phyloP scores from a whole-genome alignment of 2,329 filamentous ascomycete species.

The Nemania diffusa region DNA sequence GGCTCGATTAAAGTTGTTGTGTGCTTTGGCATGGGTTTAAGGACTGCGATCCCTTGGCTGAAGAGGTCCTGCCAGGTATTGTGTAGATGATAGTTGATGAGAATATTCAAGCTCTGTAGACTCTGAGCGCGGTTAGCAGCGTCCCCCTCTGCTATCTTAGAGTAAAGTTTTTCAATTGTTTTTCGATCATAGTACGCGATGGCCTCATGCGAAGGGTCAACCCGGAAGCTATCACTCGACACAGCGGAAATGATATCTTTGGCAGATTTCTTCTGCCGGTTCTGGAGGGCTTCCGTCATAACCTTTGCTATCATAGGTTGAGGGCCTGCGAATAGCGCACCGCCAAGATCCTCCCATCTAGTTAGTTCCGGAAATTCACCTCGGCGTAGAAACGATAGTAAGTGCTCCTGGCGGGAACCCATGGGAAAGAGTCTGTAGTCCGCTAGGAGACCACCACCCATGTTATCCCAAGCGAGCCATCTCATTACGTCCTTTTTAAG shows the following conservation, averaged over 20 bases:
- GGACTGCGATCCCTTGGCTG: slow-evolving; percentile 77
- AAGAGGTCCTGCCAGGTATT: slow-evolving; percentile 85
- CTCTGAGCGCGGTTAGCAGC: slow-evolving; percentile 67
- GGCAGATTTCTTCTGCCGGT: slow-evolving; percentile 63
- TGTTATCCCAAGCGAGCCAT: slow-evolving; percentile 93
- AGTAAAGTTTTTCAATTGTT: slow-evolving; percentile 73
- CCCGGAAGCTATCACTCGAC: slow-evolving; percentile 67
- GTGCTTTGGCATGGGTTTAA: slow-evolving; percentile 81
- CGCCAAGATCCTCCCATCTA: slow-evolving; percentile 76
- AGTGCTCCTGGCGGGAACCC: slow-evolving; percentile 76
- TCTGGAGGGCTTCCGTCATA: slow-evolving; percentile 69
- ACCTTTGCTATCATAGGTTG: slow-evolving; percentile 71
- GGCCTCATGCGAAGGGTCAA: slow-evolving; percentile 72
- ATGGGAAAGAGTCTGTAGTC: slow-evolving; percentile 88
- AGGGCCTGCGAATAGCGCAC: slow-evolving; percentile 77
- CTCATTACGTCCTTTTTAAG: slow-evolving; percentile 78
- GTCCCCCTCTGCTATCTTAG: slow-evolving; percentile 71
- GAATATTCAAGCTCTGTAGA: slow-evolving; percentile 71
- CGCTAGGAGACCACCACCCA: slow-evolving; percentile 84
- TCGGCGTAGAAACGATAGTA: slow-evolving; percentile 77
- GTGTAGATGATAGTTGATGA: slow-evolving; percentile 89
- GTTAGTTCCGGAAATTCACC: slow-evolving; percentile 80
- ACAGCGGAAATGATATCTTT: slow-evolving; percentile 73
- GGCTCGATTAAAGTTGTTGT: slow-evolving; percentile 78
- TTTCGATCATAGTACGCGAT: slow-evolving; percentile 81